Evolutionary conservation across 305 asterid genomes (phyloP).

Genomic region (Fraxinus floribunda): DNA sequence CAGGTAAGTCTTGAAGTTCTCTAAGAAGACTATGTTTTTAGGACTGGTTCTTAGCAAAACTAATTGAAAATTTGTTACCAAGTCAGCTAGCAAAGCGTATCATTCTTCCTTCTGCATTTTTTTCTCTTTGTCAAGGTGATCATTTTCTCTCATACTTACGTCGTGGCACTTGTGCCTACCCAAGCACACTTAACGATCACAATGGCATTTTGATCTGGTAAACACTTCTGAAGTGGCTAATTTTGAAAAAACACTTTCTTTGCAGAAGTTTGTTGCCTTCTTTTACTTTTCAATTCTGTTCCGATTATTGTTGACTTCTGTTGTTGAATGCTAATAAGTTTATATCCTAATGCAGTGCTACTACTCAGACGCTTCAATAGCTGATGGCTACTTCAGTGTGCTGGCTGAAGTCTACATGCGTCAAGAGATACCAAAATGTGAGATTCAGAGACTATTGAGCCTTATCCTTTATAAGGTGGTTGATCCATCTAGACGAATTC

Average conservation of each 20-base stretch:
- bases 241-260: neutral
- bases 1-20: slow-evolving; percentile 53
- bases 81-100: neutral
- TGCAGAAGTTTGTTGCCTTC: slow-evolving; percentile 8
- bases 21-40: slow-evolving; percentile 7
- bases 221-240: slow-evolving; percentile 21
- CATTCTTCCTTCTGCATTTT: slow-evolving; percentile 6
- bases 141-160: slow-evolving; percentile 10
- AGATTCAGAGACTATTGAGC: slow-evolving; percentile 93
- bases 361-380: slow-evolving; percentile 95
- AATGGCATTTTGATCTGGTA: neutral
- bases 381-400: slow-evolving; percentile 99
- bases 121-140: slow-evolving; percentile 10
- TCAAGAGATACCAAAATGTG: slow-evolving; percentile 98
- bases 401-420: slow-evolving; percentile 99
- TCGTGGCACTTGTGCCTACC: slow-evolving; percentile 18
- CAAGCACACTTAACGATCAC: slow-evolving; percentile 16
- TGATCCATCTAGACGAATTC: slow-evolving; percentile 97
- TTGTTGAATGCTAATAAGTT: slow-evolving; percentile 4
- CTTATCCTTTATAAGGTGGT: slow-evolving; percentile 98
- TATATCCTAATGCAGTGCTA: slow-evolving; percentile 65
- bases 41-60: slow-evolving; percentile 13
- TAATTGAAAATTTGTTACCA: slow-evolving; percentile 6
- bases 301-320: slow-evolving; percentile 8
- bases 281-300: slow-evolving; percentile 5